A percentile compares a stretch with the other conserved stretches of the same genome.
Conservation (phyloP, 306 rosid species). For the Quercus engelmannii region DNA sequence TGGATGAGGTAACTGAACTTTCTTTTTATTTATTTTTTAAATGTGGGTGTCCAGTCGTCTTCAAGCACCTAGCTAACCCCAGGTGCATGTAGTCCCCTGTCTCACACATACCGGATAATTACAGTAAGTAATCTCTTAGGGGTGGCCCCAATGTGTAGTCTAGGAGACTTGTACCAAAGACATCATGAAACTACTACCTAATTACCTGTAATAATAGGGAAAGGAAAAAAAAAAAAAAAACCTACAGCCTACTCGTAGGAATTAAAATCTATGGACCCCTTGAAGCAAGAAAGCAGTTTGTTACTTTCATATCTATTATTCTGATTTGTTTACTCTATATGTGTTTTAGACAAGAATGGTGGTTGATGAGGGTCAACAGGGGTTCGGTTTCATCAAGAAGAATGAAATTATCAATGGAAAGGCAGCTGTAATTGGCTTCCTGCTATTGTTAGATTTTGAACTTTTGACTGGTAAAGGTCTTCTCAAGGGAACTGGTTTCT, state of each 20-base stretch:
- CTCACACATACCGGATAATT: too few species aligned
- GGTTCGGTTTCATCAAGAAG: slow-evolving; percentile 71
- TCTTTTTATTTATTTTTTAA: too few species aligned
- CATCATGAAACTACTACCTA: not conserved
- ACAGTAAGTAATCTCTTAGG: too few species aligned
- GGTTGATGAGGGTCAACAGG: slow-evolving; percentile 61
- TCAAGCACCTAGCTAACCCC: too few species aligned
- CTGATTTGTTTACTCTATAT: slow-evolving; percentile 12
- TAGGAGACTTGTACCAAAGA: too few species aligned
- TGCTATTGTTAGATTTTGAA: slow-evolving; percentile 84
- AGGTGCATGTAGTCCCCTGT: too few species aligned
- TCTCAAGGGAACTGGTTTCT: slow-evolving; percentile 92
- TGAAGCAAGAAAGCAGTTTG: not conserved
- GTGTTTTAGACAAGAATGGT: slow-evolving; percentile 72
- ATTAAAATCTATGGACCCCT: not conserved
- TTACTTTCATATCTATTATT: not conserved
- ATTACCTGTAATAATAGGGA: too few species aligned
- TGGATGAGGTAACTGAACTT: slow-evolving; percentile 65
- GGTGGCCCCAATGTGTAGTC: too few species aligned
- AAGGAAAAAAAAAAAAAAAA: too few species aligned
- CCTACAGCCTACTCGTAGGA: not conserved
- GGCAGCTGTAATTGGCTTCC: slow-evolving; percentile 86
- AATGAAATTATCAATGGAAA: slow-evolving; percentile 88
- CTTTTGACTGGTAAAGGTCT: slow-evolving; percentile 93
- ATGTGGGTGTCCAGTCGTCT: too few species aligned